phyloP scores from a whole-genome alignment of 2,329 filamentous ascomycete species.

The Helicocarpus griseus region DNA sequence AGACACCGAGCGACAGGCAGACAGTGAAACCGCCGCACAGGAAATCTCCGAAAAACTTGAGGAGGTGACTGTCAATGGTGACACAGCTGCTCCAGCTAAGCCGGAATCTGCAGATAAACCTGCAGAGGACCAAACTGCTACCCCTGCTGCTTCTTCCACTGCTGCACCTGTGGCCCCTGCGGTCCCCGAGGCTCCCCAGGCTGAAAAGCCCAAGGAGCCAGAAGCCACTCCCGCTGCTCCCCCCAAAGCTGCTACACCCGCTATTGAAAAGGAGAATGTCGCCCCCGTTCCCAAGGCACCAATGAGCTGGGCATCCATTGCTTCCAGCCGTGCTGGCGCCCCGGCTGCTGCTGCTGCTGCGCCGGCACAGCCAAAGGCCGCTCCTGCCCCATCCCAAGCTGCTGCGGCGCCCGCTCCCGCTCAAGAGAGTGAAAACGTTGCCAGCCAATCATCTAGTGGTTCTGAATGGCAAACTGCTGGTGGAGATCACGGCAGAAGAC shows the following conservation, averaged over 20 bases:
- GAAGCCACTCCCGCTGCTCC: constrained; percentile 48
- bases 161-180: constrained; percentile 5
- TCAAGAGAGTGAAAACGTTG: constrained; percentile 41
- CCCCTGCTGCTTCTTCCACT: constrained; percentile 21
- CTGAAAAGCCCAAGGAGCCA: constrained; percentile 58
- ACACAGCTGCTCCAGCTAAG: constrained; percentile 23
- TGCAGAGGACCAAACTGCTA: constrained; percentile 20
- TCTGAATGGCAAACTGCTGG: constrained; percentile 84
- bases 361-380: constrained; percentile 25
- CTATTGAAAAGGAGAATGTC: constrained; percentile 44
- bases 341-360: constrained; percentile 22
- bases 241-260: constrained; percentile 30
- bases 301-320: constrained; percentile 57
- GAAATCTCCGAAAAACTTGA: constrained; percentile 69
- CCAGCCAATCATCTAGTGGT: constrained; percentile 72
- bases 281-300: constrained; percentile 41
- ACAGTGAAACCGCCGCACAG: constrained; percentile 35
- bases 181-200: constrained; percentile 28
- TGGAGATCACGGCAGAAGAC: constrained; percentile 68
- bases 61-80: constrained; percentile 45
- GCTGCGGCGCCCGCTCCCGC: constrained; percentile 25
- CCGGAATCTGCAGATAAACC: constrained; percentile 21
- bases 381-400: constrained; percentile 22
- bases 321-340: constrained; percentile 36
- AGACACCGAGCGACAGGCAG: constrained; percentile 23